phyloP scores from a whole-genome alignment of 768 basidiomycete genomes.

The Suillus occidentalis region DNA sequence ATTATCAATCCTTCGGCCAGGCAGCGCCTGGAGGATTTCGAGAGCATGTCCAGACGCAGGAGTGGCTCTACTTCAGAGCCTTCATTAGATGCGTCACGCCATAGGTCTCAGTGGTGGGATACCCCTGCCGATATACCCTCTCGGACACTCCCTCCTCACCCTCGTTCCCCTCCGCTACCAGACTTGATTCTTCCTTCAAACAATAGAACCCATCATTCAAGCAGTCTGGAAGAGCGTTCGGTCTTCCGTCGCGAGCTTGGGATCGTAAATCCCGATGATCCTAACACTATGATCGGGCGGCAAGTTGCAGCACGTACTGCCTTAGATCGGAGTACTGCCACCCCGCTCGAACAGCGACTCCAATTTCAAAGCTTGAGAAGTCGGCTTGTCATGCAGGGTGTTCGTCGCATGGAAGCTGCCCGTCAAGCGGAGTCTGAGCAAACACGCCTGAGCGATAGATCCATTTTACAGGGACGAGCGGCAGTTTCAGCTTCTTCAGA shows the following conservation, averaged over 20 bases:
- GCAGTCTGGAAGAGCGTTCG: slow-evolving; percentile 14
- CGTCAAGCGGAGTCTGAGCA: not conserved
- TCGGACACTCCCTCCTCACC: slow-evolving; percentile 11
- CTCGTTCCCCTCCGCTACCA: slow-evolving; percentile 32
- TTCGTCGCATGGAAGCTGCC: slow-evolving; percentile 25
- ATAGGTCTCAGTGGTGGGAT: slow-evolving; percentile 18
- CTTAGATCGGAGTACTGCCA: slow-evolving; percentile 19
- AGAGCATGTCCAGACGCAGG: slow-evolving; percentile 19
- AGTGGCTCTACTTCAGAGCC: slow-evolving; percentile 3
- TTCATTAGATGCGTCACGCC: not conserved
- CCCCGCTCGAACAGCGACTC: slow-evolving; percentile 28
- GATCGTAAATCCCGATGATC: slow-evolving; percentile 24
- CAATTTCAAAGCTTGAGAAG: slow-evolving; percentile 32
- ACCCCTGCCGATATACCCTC: slow-evolving; percentile 8
- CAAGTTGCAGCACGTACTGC: slow-evolving; percentile 33
- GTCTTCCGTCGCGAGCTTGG: slow-evolving; percentile 22
- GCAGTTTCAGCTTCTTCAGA: not conserved
- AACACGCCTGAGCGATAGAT: not conserved
- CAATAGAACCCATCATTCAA: not conserved
- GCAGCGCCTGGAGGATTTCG: slow-evolving; percentile 34
- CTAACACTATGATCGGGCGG: slow-evolving; percentile 35
- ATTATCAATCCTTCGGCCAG: slow-evolving; percentile 30
- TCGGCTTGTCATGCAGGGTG: slow-evolving; percentile 22
- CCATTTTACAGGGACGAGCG: not conserved
- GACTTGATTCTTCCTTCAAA: slow-evolving; percentile 25